A percentile compares a stretch with the other conserved stretches of the same genome.
These are phyloP conservation scores for Ascoidea asiatica DNA, from an alignment of 805 yeast species.

Conservation along the genomic window DNA sequence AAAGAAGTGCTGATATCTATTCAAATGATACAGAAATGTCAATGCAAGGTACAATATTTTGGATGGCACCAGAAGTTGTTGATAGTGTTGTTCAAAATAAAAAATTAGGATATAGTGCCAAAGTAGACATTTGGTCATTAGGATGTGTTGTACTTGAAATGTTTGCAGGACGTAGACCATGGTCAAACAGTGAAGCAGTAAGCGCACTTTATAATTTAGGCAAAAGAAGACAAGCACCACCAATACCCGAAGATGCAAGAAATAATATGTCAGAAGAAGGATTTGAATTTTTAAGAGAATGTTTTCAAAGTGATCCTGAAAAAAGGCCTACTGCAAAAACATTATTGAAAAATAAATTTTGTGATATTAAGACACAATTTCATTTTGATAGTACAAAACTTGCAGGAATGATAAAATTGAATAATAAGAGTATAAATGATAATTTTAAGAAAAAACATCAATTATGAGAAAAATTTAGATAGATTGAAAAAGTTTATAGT, in stretches of 20 bases:
- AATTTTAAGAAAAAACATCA: slow-evolving; percentile 2
- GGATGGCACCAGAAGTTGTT: slow-evolving; percentile 99
- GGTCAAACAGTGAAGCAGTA: slow-evolving; percentile 92
- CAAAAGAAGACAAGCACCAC: slow-evolving; percentile 81
- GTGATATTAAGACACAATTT: slow-evolving; percentile 26
- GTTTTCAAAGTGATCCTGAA: slow-evolving; percentile 73
- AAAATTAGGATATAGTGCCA: slow-evolving; percentile 91
- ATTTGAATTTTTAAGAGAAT: slow-evolving; percentile 53
- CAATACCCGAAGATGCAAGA: slow-evolving; percentile 81
- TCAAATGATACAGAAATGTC: slow-evolving; percentile 91
- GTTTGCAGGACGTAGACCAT: slow-evolving; percentile 96
- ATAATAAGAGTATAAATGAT: slow-evolving; percentile 17
- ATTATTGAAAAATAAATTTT: slow-evolving; percentile 41
- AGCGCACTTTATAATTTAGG: slow-evolving; percentile 90
- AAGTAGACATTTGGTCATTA: slow-evolving; percentile 94
- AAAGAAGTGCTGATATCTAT: slow-evolving; percentile 72
- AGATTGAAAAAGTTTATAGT: no score
- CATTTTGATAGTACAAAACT: slow-evolving; percentile 40
- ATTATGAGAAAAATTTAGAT: no score
- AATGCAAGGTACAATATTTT: slow-evolving; percentile 95
- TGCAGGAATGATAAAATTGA: slow-evolving; percentile 36
- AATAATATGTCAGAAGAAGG: slow-evolving; percentile 54
- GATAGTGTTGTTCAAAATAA: slow-evolving; percentile 62
- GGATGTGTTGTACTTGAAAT: slow-evolving; percentile 96
- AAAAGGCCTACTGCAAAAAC: slow-evolving; percentile 75